phyloP scores from a whole-genome alignment of 2,329 filamentous ascomycete genomes.

The Cercospora sp. region DNA sequence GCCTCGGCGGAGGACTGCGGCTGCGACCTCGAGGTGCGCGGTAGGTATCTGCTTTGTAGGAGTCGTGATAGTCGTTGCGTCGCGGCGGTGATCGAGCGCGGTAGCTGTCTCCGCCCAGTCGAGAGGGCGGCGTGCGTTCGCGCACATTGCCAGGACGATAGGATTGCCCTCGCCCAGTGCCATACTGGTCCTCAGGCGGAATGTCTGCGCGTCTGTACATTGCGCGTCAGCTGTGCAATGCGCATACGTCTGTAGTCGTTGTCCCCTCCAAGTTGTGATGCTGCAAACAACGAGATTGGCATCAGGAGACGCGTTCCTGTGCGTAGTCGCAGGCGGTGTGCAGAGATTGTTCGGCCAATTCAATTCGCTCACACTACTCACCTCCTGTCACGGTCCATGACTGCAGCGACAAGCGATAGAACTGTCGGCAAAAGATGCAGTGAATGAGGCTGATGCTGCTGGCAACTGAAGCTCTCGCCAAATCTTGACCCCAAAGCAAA shows the following conservation, averaged over 20 bases:
- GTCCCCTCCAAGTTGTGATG: neutral
- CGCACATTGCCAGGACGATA: constrained; percentile 41
- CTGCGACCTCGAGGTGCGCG: constrained; percentile 31
- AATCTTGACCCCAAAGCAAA: constrained; percentile 1
- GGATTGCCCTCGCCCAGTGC: constrained; percentile 40
- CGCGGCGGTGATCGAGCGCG: constrained; percentile 53
- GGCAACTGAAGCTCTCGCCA: constrained; percentile 2
- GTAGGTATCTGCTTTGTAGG: constrained; percentile 34
- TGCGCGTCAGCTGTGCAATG: constrained; percentile 13
- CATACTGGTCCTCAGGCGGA: constrained; percentile 39
- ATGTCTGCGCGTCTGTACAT: constrained; percentile 30
- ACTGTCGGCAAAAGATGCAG: neutral
- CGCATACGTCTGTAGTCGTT: neutral
- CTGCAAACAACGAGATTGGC: neutral
- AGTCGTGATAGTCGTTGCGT: constrained; percentile 39
- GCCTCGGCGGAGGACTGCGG: constrained; percentile 15
- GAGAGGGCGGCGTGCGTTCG: constrained; percentile 35
- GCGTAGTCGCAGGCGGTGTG: neutral
- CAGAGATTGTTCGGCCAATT: neutral
- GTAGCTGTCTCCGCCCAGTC: constrained; percentile 37
- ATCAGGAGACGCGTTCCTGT: neutral
- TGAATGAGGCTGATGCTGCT: constrained; percentile 1
- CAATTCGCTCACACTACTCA: constrained; percentile 33
- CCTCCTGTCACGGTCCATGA: constrained; percentile 46
- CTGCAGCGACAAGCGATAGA: constrained; percentile 2